Evolutionary conservation across 179 eudicot genomes (phyloP).

Genomic region (Dionaea muscipula): DNA sequence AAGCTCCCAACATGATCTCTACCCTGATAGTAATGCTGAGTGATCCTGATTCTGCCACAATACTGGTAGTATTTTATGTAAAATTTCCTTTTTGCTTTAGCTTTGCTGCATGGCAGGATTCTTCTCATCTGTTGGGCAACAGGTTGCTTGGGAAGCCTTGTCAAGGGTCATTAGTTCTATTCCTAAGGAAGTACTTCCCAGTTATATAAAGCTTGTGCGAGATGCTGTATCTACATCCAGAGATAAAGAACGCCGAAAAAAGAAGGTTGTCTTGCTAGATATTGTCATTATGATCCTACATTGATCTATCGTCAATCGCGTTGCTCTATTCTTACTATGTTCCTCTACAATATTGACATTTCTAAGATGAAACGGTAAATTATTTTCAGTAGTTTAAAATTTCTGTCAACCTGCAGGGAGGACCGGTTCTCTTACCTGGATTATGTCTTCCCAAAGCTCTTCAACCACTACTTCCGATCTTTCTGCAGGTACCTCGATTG

Average conservation of each 20-base stretch:
- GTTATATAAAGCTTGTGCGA: constrained; percentile 81
- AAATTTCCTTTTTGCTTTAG: constrained; percentile 1
- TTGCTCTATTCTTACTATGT: too few relatives aligned
- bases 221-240: constrained; percentile 93
- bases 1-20: constrained; percentile 83
- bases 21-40: constrained; percentile 81
- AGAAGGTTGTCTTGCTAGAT: constrained; percentile 34
- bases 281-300: not conserved
- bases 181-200: constrained; percentile 88
- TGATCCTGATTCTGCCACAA: constrained; percentile 69
- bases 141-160: constrained; percentile 96
- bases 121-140: constrained; percentile 15
- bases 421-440: constrained; percentile 77
- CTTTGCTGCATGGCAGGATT: constrained; percentile 2
- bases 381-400: too few relatives aligned
- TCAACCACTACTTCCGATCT: constrained; percentile 88
- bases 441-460: constrained; percentile 95
- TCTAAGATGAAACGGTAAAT: too few relatives aligned
- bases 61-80: constrained; percentile 39
- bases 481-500: constrained; percentile 59
- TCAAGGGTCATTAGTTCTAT: constrained; percentile 67
- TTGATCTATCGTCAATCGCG: too few relatives aligned
- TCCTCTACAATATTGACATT: too few relatives aligned
- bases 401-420: constrained; percentile 9
- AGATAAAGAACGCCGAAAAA: constrained; percentile 89